phyloP scores from a whole-genome alignment of 2,329 filamentous ascomycete species.

The Fusarium zealandicum region DNA sequence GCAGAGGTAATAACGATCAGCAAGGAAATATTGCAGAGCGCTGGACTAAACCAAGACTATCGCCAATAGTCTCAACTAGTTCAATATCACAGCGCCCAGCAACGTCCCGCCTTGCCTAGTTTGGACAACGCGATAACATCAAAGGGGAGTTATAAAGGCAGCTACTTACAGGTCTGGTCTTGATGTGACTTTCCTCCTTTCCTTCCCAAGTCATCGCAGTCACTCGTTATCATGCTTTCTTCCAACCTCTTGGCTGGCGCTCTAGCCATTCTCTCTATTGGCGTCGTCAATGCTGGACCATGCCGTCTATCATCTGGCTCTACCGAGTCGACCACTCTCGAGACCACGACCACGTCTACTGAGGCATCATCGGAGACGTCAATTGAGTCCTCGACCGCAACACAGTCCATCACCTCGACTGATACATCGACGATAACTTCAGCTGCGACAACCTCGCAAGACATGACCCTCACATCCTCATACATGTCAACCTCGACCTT shows the following conservation, averaged over 20 bases:
- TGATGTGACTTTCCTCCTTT: no score
- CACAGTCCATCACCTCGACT: background rate
- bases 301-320: conserved; percentile 4
- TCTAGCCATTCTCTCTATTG: background rate
- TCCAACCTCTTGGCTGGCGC: background rate
- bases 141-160: no score
- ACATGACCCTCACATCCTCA: background rate
- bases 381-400: background rate
- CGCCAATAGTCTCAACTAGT: no score
- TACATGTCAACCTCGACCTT: background rate
- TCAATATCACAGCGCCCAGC: no score
- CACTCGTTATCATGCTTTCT: conserved; percentile 8
- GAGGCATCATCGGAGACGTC: no score
- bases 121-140: no score
- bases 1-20: no score
- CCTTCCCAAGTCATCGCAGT: background rate
- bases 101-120: no score
- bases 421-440: background rate
- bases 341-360: background rate
- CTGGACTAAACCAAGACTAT: no score
- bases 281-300: background rate
- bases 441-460: background rate
- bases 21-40: no score
- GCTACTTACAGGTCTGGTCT: no score
- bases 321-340: background rate